Conservation (phyloP, 1,284 basidiomycete species). For the Malassezia sp. region DNA sequence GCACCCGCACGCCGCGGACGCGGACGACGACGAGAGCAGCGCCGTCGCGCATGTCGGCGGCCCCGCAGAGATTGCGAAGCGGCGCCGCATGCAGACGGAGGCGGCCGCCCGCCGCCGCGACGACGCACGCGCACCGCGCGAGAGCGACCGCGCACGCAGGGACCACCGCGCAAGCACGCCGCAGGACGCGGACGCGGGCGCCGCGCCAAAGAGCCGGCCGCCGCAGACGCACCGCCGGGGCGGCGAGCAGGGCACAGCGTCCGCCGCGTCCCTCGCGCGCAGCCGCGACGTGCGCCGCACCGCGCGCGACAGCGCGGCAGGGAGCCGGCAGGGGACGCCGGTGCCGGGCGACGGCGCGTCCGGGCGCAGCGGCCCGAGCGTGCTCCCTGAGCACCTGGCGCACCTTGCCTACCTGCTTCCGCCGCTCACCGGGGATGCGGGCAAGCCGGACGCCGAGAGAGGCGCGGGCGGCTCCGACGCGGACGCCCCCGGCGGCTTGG, state of each 20-base stretch:
- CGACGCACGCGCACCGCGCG: too few relatives aligned
- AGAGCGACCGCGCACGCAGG: too few relatives aligned
- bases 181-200: conserved; percentile 10
- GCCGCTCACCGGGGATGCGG: conserved; percentile 50
- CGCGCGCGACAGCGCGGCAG: conserved; percentile 4
- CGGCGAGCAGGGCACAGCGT: too few relatives aligned
- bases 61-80: conserved; percentile 21
- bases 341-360: conserved; percentile 20
- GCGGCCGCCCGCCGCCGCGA: too few relatives aligned
- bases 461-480: not conserved
- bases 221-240: conserved; percentile 54
- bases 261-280: conserved; percentile 18
- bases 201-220: conserved; percentile 40
- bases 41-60: too few relatives aligned
- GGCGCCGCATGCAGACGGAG: conserved; percentile 24
- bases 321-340: conserved; percentile 28
- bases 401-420: conserved; percentile 78
- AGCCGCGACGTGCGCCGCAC: conserved; percentile 6
- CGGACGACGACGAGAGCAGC: conserved; percentile 12
- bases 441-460: not conserved
- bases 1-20: conserved; percentile 13
- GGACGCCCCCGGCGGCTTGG: not conserved
- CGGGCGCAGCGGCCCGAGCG: conserved; percentile 38
- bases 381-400: conserved; percentile 81
- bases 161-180: conserved; percentile 17